Percentiles rank a stretch among this genome's conserved stretches.
phyloP scores from a whole-genome alignment of 768 basidiomycete genomes.

The Phaeotremella skinneri region DNA sequence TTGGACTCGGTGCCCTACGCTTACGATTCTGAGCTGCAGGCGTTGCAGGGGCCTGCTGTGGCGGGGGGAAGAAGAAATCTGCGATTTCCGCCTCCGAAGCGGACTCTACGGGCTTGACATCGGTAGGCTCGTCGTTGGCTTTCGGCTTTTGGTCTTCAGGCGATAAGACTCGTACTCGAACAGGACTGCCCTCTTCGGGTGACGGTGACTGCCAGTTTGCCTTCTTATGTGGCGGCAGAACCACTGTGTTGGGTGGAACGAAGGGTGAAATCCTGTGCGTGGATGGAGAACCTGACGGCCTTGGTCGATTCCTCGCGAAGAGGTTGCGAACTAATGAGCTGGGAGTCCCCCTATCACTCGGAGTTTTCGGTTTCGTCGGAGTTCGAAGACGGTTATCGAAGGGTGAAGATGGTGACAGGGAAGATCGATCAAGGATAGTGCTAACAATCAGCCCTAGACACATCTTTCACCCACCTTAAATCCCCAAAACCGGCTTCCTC shows the following conservation, averaged over 20 bases:
- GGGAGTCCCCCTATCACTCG: constrained; percentile 39
- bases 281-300: constrained; percentile 22
- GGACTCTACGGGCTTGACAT: constrained; percentile 8
- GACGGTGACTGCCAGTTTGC: constrained; percentile 31
- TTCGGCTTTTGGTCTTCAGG: constrained; percentile 10
- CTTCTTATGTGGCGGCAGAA: constrained; percentile 29
- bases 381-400: constrained; percentile 27
- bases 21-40: constrained; percentile 3
- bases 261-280: constrained; percentile 8
- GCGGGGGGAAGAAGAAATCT: not conserved
- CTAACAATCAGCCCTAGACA: constrained; percentile 4
- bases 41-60: not conserved
- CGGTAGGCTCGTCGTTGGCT: not conserved
- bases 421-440: constrained; percentile 43
- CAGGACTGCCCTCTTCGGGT: constrained; percentile 17
- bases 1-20: constrained; percentile 16
- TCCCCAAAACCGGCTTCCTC: constrained; percentile 43
- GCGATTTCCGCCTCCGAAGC: not conserved
- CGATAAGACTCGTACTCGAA: not conserved
- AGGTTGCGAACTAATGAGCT: constrained; percentile 39
- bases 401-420: constrained; percentile 31
- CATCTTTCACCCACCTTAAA: constrained; percentile 29
- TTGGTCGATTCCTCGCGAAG: constrained; percentile 30
- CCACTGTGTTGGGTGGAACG: constrained; percentile 25
- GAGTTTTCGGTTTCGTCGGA: constrained; percentile 28